phyloP scores from a whole-genome alignment of 2,329 filamentous ascomycete genomes.

The Neonectria magnoliae region DNA sequence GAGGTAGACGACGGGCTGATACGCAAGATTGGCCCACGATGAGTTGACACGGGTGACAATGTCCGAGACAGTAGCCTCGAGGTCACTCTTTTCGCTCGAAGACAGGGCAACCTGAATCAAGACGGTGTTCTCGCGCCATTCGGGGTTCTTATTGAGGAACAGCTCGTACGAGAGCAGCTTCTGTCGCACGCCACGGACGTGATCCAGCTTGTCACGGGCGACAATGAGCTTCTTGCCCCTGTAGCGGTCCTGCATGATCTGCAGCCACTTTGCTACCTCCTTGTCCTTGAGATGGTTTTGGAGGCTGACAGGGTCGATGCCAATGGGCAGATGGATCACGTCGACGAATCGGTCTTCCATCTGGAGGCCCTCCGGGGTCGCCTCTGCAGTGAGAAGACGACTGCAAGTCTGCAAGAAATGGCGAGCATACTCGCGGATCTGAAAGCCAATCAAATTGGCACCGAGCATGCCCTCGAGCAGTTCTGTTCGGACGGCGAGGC shows the following conservation, averaged over 20 bases:
- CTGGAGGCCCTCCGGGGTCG: conserved; percentile 86
- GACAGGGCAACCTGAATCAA: conserved; percentile 95
- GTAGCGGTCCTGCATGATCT: conserved; percentile 84
- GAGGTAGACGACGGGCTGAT: conserved; percentile 92
- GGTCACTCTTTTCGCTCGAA: conserved; percentile 85
- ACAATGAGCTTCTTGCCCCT: conserved; percentile 91
- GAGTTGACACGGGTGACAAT: conserved; percentile 96
- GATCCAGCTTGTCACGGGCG: conserved; percentile 92
- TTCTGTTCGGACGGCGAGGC: conserved; percentile 85
- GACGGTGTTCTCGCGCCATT: conserved; percentile 88
- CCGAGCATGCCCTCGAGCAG: conserved; percentile 92
- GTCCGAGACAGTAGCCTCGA: conserved; percentile 89
- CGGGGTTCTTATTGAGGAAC: conserved; percentile 92
- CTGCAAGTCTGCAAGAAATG: conserved; percentile 98
- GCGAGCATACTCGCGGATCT: conserved; percentile 90
- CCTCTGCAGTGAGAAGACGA: conserved; percentile 88
- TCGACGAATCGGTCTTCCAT: conserved; percentile 94
- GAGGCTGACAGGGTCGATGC: conserved; percentile 85
- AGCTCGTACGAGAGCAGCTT: conserved; percentile 93
- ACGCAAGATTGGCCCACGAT: conserved; percentile 86
- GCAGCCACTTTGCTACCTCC: conserved; percentile 82
- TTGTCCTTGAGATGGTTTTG: conserved; percentile 74
- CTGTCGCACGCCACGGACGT: conserved; percentile 90
- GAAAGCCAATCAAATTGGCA: conserved; percentile 91
- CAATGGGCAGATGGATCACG: conserved; percentile 85